These are phyloP conservation scores for Candida sphagnicola DNA, from an alignment of 805 yeast genomes.

Conservation along the genomic window DNA sequence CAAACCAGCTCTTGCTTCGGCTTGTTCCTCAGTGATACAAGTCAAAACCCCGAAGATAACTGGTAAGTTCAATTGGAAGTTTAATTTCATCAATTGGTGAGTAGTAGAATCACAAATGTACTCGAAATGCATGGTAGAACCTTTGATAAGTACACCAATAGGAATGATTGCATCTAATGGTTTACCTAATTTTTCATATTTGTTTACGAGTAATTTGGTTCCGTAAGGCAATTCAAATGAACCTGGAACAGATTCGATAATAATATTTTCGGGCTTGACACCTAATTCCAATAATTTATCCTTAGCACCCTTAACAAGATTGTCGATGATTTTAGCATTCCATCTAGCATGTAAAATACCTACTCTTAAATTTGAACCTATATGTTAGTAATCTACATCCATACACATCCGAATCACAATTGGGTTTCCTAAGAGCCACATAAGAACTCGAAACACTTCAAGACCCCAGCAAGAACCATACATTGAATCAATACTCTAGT, in stretches of 20 bases:
- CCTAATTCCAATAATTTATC: conserved; percentile 56
- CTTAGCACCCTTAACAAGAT: conserved; percentile 75
- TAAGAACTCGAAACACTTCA: too few species aligned
- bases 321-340: conserved; percentile 75
- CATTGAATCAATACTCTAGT: too few species aligned
- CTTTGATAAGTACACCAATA: conserved; percentile 92
- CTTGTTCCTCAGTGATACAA: conserved; percentile 92
- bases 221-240: conserved; percentile 92
- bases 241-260: conserved; percentile 88
- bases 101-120: conserved; percentile 91
- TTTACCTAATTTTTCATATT: conserved; percentile 36
- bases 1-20: conserved; percentile 87
- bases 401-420: background rate
- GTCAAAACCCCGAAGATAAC: conserved; percentile 93
- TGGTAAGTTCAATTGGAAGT: conserved; percentile 66
- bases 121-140: conserved; percentile 97
- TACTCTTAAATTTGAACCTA: conserved; percentile 56
- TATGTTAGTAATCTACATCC: background rate
- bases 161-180: conserved; percentile 85
- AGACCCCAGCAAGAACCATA: too few species aligned
- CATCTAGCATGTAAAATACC: conserved; percentile 96
- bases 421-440: too few species aligned
- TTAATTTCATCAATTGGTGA: conserved; percentile 78
- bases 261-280: conserved; percentile 72
- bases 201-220: conserved; percentile 48